Conservation (phyloP, 331 rosid species). For the Malus hybrid region DNA sequence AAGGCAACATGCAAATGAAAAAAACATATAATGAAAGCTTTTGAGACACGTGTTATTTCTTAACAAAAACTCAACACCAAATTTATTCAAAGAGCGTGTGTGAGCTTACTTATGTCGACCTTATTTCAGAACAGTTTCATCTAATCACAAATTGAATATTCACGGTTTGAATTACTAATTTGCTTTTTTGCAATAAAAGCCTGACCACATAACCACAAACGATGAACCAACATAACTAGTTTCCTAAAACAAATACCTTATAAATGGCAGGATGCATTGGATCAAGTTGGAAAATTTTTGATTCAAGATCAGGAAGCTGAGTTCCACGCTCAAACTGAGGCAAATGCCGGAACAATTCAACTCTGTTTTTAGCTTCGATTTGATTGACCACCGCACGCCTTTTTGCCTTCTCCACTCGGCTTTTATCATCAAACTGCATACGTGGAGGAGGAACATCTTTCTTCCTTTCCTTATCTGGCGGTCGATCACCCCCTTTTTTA, state of each 20-base stretch:
- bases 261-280: conserved; percentile 64
- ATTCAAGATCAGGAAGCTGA: conserved; percentile 57
- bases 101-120: not conserved
- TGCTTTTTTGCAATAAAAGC: not conserved
- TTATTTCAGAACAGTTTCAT: not conserved
- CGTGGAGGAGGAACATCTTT: conserved; percentile 70
- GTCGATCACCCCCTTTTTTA: conserved; percentile 45
- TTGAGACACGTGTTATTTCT: not conserved
- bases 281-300: conserved; percentile 55
- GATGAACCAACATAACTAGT: not conserved
- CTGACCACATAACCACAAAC: not conserved
- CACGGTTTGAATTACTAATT: not conserved
- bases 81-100: not conserved
- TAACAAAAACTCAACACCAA: not conserved
- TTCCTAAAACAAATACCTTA: conserved; percentile 37
- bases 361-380: conserved; percentile 62
- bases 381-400: conserved; percentile 59
- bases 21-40: not conserved
- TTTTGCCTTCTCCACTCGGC: conserved; percentile 58
- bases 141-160: not conserved
- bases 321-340: conserved; percentile 69
- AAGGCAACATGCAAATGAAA: not conserved
- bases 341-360: conserved; percentile 71
- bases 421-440: conserved; percentile 66
- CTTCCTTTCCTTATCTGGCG: conserved; percentile 63